Base-by-base conservation (phyloP, 1,139 yeast genomes). In the Nadsonia starkeyi-henricii region DNA sequence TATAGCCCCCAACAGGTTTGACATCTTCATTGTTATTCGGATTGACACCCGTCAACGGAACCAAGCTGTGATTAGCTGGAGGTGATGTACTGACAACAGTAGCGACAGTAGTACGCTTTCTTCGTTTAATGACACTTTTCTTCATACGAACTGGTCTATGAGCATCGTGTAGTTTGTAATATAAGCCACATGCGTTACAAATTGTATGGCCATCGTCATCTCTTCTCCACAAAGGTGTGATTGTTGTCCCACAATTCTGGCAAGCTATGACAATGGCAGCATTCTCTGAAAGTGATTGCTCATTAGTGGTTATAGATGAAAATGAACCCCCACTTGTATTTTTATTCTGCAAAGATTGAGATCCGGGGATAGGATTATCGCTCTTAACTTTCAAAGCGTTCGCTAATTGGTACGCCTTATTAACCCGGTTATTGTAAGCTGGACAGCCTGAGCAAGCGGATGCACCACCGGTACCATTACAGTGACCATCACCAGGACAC, bases 131-230 rank as follows among this genome's bases (percentile, higher is more conserved):
- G 44, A 84, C 79, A 50, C 74, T 71, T 56, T 82, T 73, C 55
- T 82, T 82, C 84, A 84, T 75, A 52, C 77, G 77, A 18, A 79
- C 79, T 1, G 95, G 95, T 46, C 95, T 71, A 58, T 82, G 89
- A 43, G 73, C 71, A 1, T 91, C 91, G 59, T 85, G 95, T 45
- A 85, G 73, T 51, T 82, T 70, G 62, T 77, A 81, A 63, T 85
- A 85, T 42, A 85, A 68, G 1, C 95, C 95, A 66, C 95, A 85
- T 0, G 95, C 95, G 60, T 85, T 85, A 68, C 95, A 85, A 39
- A 85, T 83, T 37, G 91, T 81, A 55, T 81, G 78, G 0, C 95
- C 95, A 5, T 72, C 73, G 52, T 80, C 86, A 58, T 85, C 89
- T 55, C 95, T 69, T 59, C 95, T 72, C 95, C 95, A 85, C 17